Percentiles rank a stretch among this genome's conserved stretches.
phyloP scores from a whole-genome alignment of 2,329 filamentous ascomycete species.

The Botryotinia globosa region DNA sequence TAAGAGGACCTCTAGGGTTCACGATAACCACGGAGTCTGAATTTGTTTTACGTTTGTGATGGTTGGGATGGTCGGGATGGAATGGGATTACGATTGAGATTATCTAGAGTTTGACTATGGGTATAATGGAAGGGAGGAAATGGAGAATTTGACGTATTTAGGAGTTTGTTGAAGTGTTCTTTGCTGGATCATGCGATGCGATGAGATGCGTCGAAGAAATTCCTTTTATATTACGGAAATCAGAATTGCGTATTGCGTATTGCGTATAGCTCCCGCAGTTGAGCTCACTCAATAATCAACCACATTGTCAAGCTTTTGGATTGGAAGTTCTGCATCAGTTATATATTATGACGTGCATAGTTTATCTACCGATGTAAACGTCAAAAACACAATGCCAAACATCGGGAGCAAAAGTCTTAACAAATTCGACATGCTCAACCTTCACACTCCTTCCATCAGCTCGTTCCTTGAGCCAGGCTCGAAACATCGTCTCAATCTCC shows the following conservation, averaged over 20 bases:
- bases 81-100: too few species aligned
- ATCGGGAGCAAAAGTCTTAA: constrained; percentile 67
- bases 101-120: not conserved
- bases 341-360: not conserved
- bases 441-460: constrained; percentile 30
- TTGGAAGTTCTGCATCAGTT: not conserved
- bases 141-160: not conserved
- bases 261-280: not conserved
- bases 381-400: constrained; percentile 72
- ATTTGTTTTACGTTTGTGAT: not conserved
- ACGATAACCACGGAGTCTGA: not conserved
- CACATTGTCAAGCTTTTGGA: not conserved
- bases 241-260: not conserved
- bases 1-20: not conserved
- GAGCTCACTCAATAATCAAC: too few species aligned
- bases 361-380: constrained; percentile 41
- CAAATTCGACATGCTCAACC: constrained; percentile 58
- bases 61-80: not conserved
- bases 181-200: not conserved
- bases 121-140: not conserved
- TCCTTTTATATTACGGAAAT: not conserved
- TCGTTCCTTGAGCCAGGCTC: constrained; percentile 23
- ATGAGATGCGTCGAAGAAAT: not conserved
- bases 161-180: not conserved
- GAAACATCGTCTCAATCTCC: constrained; percentile 31